These are phyloP conservation scores for Enterospora canceri DNA, from an alignment of 371 early-diverging fungal species.

Conservation along the genomic window DNA sequence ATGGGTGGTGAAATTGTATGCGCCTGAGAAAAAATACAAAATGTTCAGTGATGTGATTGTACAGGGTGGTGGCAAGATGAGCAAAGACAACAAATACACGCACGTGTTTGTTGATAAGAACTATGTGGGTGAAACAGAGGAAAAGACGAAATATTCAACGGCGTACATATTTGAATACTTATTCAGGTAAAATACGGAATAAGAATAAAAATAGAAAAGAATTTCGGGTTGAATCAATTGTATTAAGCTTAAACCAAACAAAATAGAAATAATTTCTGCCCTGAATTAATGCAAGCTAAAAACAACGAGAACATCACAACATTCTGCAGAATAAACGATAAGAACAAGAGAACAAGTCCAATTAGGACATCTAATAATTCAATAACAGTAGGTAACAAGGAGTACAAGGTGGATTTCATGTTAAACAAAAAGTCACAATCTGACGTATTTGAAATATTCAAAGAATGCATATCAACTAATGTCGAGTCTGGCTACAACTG, in stretches of 20 bases:
- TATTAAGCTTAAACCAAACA: too few species aligned
- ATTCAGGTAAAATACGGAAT: background rate
- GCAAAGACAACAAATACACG: constrained; percentile 30
- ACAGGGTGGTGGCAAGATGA: constrained; percentile 45
- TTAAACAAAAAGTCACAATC: constrained; percentile 29
- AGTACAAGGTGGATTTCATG: constrained; percentile 30
- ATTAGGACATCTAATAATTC: constrained; percentile 8
- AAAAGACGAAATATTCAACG: constrained; percentile 20
- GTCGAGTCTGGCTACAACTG: constrained; percentile 46
- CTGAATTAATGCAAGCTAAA: background rate
- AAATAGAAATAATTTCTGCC: too few species aligned
- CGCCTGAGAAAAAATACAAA: constrained; percentile 23
- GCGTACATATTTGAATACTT: constrained; percentile 51
- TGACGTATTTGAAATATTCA: constrained; percentile 27
- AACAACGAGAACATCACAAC: constrained; percentile 43
- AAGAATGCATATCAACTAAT: constrained; percentile 4
- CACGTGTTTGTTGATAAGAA: constrained; percentile 51
- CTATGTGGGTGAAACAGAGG: constrained; percentile 30
- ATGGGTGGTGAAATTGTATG: constrained; percentile 50
- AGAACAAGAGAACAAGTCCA: background rate
- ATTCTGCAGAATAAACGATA: constrained; percentile 34
- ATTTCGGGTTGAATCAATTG: too few species aligned
- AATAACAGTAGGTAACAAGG: constrained; percentile 16
- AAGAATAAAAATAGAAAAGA: too few species aligned
- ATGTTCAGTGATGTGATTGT: constrained; percentile 26